Conservation (phyloP, 2,329 filamentous ascomycete genomes). For the Sclerotinia nivalis region DNA sequence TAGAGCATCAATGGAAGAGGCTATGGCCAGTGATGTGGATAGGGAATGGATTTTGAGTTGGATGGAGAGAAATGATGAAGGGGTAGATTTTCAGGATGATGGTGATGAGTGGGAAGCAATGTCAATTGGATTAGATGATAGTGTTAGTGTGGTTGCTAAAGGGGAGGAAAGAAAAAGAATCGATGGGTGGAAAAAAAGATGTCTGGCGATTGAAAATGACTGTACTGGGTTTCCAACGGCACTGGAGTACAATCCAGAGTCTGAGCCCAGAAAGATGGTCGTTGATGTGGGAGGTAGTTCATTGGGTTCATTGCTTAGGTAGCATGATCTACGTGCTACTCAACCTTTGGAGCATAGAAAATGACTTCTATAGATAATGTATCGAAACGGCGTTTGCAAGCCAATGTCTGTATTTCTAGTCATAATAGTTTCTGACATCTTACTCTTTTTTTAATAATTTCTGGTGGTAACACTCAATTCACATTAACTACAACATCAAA, state of each 20-base stretch:
- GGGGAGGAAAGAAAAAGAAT: slow-evolving; percentile 21
- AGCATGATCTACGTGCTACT: not conserved
- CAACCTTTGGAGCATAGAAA: no score
- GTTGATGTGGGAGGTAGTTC: not conserved
- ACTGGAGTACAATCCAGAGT: not conserved
- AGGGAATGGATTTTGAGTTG: slow-evolving; percentile 27
- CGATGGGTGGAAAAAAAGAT: slow-evolving; percentile 6
- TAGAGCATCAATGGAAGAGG: slow-evolving; percentile 27
- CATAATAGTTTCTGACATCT: no score
- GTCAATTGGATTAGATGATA: slow-evolving; percentile 6
- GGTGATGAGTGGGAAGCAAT: slow-evolving; percentile 17
- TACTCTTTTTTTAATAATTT: no score
- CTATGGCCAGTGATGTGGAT: slow-evolving; percentile 25
- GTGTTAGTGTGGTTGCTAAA: slow-evolving; percentile 19
- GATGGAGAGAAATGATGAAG: slow-evolving; percentile 25
- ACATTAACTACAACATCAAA: not conserved
- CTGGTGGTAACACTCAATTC: not conserved
- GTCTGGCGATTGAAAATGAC: not conserved
- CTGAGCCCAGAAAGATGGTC: not conserved
- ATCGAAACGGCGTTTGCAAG: not conserved
- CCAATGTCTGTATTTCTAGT: no score
- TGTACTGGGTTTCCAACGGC: not conserved
- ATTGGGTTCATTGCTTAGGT: not conserved
- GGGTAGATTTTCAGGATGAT: not conserved
- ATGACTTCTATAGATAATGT: no score